Evolutionary conservation across 768 basidiomycete species (phyloP).

Genomic region (Lentinula raphanica): DNA sequence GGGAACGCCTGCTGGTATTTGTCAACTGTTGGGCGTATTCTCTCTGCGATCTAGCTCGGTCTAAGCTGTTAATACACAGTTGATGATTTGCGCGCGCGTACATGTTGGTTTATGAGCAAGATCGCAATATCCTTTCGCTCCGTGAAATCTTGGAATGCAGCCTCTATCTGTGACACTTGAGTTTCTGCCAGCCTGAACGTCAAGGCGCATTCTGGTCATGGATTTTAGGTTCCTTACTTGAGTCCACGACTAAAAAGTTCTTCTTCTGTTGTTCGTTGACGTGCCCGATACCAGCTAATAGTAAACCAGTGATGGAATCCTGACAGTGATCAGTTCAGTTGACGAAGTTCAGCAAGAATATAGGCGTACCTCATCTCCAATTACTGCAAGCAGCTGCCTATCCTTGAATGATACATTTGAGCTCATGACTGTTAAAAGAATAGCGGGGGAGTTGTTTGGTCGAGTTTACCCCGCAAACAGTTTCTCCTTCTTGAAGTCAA

Average conservation of each 20-base stretch:
- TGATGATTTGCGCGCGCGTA: constrained; percentile 34
- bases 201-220: background rate
- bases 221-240: constrained; percentile 51
- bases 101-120: constrained; percentile 97
- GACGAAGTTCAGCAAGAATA: constrained; percentile 5
- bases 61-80: background rate
- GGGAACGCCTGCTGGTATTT: constrained; percentile 95
- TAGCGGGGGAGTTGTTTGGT: background rate
- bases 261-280: constrained; percentile 88
- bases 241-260: constrained; percentile 95
- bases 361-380: constrained; percentile 84
- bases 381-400: constrained; percentile 86
- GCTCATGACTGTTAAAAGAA: constrained; percentile 34
- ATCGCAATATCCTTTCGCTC: constrained; percentile 94
- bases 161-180: constrained; percentile 83
- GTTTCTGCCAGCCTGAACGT: constrained; percentile 58
- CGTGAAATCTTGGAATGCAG: constrained; percentile 91
- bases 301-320: constrained; percentile 96
- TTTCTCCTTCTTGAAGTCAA: too few relatives aligned
- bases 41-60: constrained; percentile 81
- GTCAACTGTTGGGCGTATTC: constrained; percentile 92
- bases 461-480: background rate
- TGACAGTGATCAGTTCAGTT: constrained; percentile 26
- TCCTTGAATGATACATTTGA: constrained; percentile 62
- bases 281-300: constrained; percentile 93